Evolutionary conservation across 2,329 filamentous ascomycete genomes (phyloP).

Genomic region (Zasmidium angulare): DNA sequence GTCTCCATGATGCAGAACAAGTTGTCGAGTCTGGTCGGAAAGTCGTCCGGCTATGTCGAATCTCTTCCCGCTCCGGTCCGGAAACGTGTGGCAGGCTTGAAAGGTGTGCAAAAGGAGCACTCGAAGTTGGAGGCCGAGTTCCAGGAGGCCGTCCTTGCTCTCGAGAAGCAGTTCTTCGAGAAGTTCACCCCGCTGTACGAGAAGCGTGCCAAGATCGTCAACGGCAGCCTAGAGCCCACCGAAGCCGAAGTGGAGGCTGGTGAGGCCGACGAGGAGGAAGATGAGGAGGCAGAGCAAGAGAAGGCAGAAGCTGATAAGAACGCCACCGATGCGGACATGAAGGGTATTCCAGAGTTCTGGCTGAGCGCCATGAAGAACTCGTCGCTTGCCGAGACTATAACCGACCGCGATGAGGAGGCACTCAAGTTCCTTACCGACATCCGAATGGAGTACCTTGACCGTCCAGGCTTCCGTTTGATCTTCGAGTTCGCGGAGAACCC

Average conservation of each 20-base stretch:
- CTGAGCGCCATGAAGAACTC: slow-evolving; percentile 99
- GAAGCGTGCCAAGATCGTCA: slow-evolving; percentile 90
- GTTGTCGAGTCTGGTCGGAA: slow-evolving; percentile 87
- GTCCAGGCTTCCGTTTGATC: slow-evolving; percentile 95
- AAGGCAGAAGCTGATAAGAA: slow-evolving; percentile 61
- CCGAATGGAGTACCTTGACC: slow-evolving; percentile 98
- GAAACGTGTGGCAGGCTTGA: slow-evolving; percentile 89
- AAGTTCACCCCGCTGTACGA: slow-evolving; percentile 98
- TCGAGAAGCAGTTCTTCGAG: slow-evolving; percentile 99
- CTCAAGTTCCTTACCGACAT: slow-evolving; percentile 89
- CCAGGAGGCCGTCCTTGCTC: slow-evolving; percentile 94
- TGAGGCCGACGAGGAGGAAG: slow-evolving; percentile 74
- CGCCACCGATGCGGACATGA: slow-evolving; percentile 53
- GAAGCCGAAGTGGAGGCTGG: slow-evolving; percentile 84
- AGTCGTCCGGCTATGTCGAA: slow-evolving; percentile 97
- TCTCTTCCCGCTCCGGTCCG: slow-evolving; percentile 86
- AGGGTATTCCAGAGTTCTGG: slow-evolving; percentile 98
- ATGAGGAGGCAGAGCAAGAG: slow-evolving; percentile 54
- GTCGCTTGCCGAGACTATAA: slow-evolving; percentile 97
- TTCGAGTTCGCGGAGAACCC: slow-evolving; percentile 96
- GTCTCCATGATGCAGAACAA: slow-evolving; percentile 98
- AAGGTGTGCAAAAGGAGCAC: slow-evolving; percentile 98
- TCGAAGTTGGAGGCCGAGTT: slow-evolving; percentile 97
- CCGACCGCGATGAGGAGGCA: slow-evolving; percentile 91
- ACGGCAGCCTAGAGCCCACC: slow-evolving; percentile 80